A percentile compares a stretch with the other conserved stretches of the same genome.
Conservation (phyloP, 2,329 filamentous ascomycete species). For the Fusarium sambucinum region DNA sequence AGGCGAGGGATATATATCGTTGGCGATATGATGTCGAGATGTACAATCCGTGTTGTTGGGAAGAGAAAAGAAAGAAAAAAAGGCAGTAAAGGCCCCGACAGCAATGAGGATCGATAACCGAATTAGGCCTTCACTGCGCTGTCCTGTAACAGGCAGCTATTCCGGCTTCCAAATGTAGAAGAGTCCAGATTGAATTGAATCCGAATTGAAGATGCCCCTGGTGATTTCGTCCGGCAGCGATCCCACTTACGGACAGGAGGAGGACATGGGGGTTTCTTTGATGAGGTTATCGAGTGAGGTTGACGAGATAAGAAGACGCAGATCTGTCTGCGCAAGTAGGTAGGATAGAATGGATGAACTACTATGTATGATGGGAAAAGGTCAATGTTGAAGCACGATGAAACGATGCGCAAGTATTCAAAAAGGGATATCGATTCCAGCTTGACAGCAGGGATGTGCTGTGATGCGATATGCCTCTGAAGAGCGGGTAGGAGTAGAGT, state of each 20-base stretch:
- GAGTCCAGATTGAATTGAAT: conserved; percentile 19
- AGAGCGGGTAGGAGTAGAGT: conserved; percentile 20
- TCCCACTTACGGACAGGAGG: conserved; percentile 44
- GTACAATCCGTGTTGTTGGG: conserved; percentile 4
- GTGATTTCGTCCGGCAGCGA: conserved; percentile 42
- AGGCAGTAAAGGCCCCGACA: conserved; percentile 14
- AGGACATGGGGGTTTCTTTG: conserved; percentile 32
- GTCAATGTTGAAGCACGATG: conserved; percentile 4
- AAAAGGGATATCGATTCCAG: conserved; percentile 27
- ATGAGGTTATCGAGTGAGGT: conserved; percentile 12
- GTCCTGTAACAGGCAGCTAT: conserved; percentile 17
- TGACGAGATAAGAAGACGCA: conserved; percentile 11
- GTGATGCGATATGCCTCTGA: conserved; percentile 2
- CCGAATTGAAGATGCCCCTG: conserved; percentile 39
- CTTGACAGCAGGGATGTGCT: conserved; percentile 12
- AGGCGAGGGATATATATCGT: conserved; percentile 8
- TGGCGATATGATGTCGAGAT: neutral
- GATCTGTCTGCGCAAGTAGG: conserved; percentile 12
- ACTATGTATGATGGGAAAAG: conserved; percentile 24
- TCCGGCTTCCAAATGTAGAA: conserved; percentile 23
- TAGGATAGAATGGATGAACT: conserved; percentile 21
- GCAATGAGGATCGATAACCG: conserved; percentile 19
- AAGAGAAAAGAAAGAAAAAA: neutral
- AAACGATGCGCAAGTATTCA: conserved; percentile 5
- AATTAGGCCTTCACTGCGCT: conserved; percentile 7